Conservation (phyloP, 1,284 basidiomycete genomes). For the Fistulina hepatica region DNA sequence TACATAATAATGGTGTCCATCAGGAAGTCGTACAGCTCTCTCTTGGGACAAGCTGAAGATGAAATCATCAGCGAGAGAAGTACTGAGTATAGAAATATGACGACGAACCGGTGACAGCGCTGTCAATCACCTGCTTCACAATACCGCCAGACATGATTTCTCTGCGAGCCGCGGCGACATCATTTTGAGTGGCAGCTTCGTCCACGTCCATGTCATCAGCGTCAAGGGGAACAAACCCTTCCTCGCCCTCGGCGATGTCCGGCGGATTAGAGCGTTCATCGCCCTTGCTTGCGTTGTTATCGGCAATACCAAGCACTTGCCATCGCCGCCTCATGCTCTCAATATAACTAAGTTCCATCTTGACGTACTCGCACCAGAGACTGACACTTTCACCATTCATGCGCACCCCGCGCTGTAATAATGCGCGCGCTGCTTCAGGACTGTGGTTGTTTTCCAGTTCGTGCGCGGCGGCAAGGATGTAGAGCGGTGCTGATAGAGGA, state of each 20-base stretch:
- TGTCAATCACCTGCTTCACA: conserved; percentile 55
- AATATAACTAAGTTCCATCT: conserved; percentile 85
- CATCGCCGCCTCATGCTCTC: conserved; percentile 77
- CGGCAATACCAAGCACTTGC: conserved; percentile 60
- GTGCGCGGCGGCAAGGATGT: conserved; percentile 80
- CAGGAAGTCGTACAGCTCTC: conserved; percentile 48
- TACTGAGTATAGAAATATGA: conserved; percentile 3
- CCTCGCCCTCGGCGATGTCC: conserved; percentile 19
- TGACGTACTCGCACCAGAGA: conserved; percentile 83
- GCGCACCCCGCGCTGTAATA: conserved; percentile 81
- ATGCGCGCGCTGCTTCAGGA: conserved; percentile 72
- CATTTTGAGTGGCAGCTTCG: conserved; percentile 23
- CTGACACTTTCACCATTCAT: conserved; percentile 45
- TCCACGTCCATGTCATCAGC: conserved; percentile 14
- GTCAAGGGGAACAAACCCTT: conserved; percentile 2
- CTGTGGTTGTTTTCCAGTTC: conserved; percentile 57
- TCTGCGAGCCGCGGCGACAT: conserved; percentile 39
- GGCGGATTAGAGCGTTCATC: too few species aligned
- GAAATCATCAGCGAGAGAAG: too few species aligned
- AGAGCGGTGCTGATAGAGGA: conserved; percentile 69
- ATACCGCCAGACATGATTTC: conserved; percentile 63
- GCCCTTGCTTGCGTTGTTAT: conserved; percentile 18
- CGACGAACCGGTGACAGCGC: conserved; percentile 50
- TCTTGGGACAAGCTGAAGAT: conserved; percentile 47
- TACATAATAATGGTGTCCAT: too few species aligned